Base-by-base conservation (phyloP, 371 early-diverging fungal genomes). In the Mucor plumbeus region DNA sequence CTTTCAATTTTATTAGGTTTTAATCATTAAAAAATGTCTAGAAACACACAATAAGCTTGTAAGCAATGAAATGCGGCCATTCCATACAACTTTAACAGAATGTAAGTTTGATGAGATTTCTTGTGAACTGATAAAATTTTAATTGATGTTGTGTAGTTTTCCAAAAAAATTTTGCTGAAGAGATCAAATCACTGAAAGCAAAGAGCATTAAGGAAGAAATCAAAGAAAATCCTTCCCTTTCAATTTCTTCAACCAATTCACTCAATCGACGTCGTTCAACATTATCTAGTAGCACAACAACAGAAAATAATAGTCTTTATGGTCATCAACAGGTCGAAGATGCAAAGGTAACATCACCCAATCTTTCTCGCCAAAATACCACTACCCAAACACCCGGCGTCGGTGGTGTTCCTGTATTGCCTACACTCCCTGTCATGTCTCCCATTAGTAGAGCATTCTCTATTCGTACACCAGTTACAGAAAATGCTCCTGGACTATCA, bases 151-250 rank as follows among this genome's bases (percentile, higher is more conserved):
- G 10, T 35, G 0, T 68, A 90, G 88, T 88, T 34, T 93, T 88
- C 76, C 71, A 85, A 17, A 88, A 88, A 71, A 92, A 91, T 61
- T 93, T 90, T 75, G 84, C 76, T 19, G 86, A 87, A 13, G 92
- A 92, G 61, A 86, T 91, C 34, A 67, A 75, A 33, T 72, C 39
- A 26, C 35, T 67, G 11, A 73, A 80, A 61, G 68, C 65, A 43
- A 71, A 67, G 56, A 69, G 67, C 35, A 56, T 62, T 38, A 65
- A 72, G 62, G 73, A 75, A 66, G 62, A 59, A 14, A 33, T 48
- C 13, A 57, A 57, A 41, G 65, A 56, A 58, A 59, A 33, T 11
- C 35, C 11, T 11, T 13, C 26, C 9, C 50, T 56, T 19, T 39
- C 35, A 36, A 40, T 62, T 26, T 48, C 48, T 19, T 34, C 36